Evolutionary conservation across 306 rosid species (phyloP), one percentile per base, ranked within the genome.

Genomic region (Trichosanthes truncata): DNA sequence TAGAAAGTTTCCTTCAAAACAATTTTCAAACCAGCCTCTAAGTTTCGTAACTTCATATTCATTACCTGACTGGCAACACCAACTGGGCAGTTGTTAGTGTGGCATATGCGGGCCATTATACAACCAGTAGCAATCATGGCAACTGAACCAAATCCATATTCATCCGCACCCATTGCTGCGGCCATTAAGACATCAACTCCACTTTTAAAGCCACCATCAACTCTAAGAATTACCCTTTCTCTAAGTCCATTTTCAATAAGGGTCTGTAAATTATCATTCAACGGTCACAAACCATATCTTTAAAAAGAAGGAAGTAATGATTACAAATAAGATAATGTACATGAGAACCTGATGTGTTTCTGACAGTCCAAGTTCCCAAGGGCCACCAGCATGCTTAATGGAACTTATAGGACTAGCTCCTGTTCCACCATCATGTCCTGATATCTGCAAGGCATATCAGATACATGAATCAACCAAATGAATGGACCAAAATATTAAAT

Each of bases 381-480:
- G 98, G 83, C 98, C 98, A 77, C 98, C 98, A 69, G 98, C 98
- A 88, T 95, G 98, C 87, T 95, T 95, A 80, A 95, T 95, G 82
- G 98, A 95, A 89, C 98, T 95, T 75, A 95, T 88, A 79, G 98
- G 98, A 88, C 98, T 95, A 40, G 97, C 98, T 82, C 98, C 97
- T 43, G 97, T 92, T 85, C 98, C 97, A 83, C 97, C 98, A 85
- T 92, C 97, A 86, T 95, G 97, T 65, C 98, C 97, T 56, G 97
- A 92, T 85, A 92, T 93, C 98, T 95, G 92, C 31, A 63, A 78
- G 61, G 81, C 33, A 76, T 81, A 60, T 61, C 43, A 74, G 43
- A 74, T 59, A 59, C 36, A 41, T 12, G 68, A 76, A 76, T 74
- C 29, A 74, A 49, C 61, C 46, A 73, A 26, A 73, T 73, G 41